Evolutionary conservation across 768 basidiomycete species (phyloP).

Genomic region (Mycena olivaceomarginata): DNA sequence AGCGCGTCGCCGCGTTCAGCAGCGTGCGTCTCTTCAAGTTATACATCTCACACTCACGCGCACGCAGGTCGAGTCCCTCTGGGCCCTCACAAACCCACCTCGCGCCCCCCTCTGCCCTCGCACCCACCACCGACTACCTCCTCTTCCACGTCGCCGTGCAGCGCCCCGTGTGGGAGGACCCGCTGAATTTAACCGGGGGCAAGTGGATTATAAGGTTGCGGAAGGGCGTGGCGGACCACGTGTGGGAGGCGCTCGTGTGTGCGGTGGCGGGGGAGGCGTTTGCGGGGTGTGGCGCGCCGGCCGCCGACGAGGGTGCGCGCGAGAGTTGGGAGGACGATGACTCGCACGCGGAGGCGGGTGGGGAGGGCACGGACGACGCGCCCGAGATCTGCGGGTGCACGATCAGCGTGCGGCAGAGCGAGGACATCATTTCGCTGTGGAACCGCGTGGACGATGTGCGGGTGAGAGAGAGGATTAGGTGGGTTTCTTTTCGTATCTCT

Average conservation of each 20-base stretch:
- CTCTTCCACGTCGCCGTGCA: conserved; percentile 92
- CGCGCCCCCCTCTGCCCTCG: conserved; percentile 86
- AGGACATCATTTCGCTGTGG: conserved; percentile 97
- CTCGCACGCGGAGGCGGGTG: conserved; percentile 63
- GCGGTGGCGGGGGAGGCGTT: conserved; percentile 95
- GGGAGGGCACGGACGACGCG: conserved; percentile 60
- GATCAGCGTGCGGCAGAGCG: conserved; percentile 93
- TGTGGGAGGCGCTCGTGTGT: conserved; percentile 94
- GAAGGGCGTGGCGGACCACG: conserved; percentile 92
- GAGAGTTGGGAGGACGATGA: conserved; percentile 58
- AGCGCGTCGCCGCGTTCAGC: conserved; percentile 92
- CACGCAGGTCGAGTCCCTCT: conserved; percentile 92
- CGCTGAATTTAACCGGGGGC: conserved; percentile 89
- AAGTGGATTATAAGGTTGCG: conserved; percentile 97
- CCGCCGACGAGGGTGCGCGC: background rate
- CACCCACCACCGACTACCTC: conserved; percentile 95
- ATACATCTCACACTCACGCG: no score
- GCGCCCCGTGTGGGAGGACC: conserved; percentile 97
- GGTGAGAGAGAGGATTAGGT: conserved; percentile 90
- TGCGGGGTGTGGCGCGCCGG: conserved; percentile 69
- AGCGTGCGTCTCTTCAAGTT: conserved; percentile 58
- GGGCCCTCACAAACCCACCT: conserved; percentile 97
- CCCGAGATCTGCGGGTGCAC: conserved; percentile 97
- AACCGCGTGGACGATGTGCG: conserved; percentile 89
- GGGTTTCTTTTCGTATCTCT: conserved; percentile 50